A percentile compares a stretch with the other conserved stretches of the same genome.
These are phyloP conservation scores for Leishmania gerbilli DNA, from an alignment of 208 protist genomes.

Conservation along the genomic window DNA sequence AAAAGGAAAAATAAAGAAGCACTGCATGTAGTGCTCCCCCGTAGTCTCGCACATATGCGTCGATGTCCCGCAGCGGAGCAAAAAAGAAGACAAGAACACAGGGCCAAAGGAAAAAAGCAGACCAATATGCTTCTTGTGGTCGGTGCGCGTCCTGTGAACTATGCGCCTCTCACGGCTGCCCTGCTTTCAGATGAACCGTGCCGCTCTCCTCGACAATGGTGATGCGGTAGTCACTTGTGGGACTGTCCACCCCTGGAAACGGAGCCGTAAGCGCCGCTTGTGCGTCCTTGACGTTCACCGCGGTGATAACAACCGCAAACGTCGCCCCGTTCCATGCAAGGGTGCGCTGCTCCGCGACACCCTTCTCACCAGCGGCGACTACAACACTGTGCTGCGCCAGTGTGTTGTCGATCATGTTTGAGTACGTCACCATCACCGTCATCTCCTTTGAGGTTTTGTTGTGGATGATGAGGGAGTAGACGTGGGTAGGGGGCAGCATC, in stretches of 20 bases:
- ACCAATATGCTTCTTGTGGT: neutral
- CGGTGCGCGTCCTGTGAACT: neutral
- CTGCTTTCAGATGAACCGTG: neutral
- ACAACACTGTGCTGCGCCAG: neutral
- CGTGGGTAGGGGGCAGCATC: conserved; percentile 67
- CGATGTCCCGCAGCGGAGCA: neutral
- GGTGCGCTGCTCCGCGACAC: neutral
- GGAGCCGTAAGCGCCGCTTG: conserved; percentile 25
- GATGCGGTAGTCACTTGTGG: conserved; percentile 38
- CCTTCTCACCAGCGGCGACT: conserved; percentile 16
- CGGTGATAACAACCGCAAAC: neutral
- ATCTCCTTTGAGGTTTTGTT: conserved; percentile 40
- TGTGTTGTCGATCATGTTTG: conserved; percentile 18
- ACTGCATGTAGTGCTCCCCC: too few relatives aligned
- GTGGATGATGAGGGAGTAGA: conserved; percentile 64
- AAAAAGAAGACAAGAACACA: neutral
- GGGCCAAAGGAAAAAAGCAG: neutral
- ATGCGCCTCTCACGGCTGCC: neutral
- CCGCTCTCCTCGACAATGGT: conserved; percentile 30
- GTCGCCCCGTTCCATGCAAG: neutral
- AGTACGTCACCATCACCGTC: conserved; percentile 48
- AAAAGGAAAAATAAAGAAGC: neutral
- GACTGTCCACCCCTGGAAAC: conserved; percentile 37
- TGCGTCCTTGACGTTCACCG: neutral
- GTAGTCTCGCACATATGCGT: neutral